Evolutionary conservation across 2,329 filamentous ascomycete species (phyloP).

Genomic region (Juglanconis juglandina): DNA sequence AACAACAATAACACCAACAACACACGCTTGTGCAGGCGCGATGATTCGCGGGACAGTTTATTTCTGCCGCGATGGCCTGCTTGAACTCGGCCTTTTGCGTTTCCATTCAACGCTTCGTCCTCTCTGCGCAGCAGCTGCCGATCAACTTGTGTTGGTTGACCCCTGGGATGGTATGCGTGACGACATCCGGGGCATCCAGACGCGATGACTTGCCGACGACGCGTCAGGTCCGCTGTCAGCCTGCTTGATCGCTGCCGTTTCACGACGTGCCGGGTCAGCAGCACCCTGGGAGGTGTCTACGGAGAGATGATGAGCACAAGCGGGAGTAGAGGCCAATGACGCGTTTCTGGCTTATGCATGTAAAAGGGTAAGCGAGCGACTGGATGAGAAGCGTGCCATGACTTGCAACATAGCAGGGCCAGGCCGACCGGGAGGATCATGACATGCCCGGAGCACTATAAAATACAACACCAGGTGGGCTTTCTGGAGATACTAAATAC

Average conservation of each 20-base stretch:
- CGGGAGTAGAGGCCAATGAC: no score
- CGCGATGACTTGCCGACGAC: background rate
- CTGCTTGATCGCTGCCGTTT: background rate
- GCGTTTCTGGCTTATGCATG: no score
- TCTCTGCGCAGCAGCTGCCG: background rate
- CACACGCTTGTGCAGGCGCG: background rate
- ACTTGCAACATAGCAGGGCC: no score
- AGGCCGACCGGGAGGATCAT: background rate
- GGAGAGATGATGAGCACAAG: no score
- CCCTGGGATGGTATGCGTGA: no score
- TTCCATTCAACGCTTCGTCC: background rate
- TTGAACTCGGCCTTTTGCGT: background rate
- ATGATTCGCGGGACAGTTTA: background rate
- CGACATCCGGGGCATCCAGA: background rate
- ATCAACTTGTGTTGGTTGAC: background rate
- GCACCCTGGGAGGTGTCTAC: no score
- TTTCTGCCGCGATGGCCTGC: no score
- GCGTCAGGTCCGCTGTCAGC: background rate
- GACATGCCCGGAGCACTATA: background rate
- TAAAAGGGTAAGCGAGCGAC: no score
- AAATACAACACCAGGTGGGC: background rate
- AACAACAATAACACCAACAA: no score
- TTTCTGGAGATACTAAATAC: background rate
- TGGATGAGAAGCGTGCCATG: no score
- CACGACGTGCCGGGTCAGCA: background rate